A percentile compares a stretch with the other conserved stretches of the same genome.
Conservation (phyloP, 345 rosid genomes). For the Murraya koenigii region DNA sequence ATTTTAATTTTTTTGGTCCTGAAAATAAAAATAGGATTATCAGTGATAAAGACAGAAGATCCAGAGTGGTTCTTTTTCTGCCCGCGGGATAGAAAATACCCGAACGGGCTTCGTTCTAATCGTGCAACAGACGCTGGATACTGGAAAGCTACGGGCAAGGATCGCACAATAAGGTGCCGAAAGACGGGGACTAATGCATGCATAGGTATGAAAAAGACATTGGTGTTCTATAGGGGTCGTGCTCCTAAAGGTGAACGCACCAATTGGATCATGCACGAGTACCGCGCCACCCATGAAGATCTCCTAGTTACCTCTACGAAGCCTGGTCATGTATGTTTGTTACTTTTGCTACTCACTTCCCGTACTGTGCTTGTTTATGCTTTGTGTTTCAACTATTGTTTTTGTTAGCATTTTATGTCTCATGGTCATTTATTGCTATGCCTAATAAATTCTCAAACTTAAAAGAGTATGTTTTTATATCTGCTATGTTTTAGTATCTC, state of each 20-base stretch:
- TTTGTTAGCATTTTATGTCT: too few relatives aligned
- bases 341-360: neutral
- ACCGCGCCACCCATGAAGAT: constrained; percentile 67
- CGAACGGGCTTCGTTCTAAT: constrained; percentile 89
- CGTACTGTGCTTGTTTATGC: too few relatives aligned
- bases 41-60: constrained; percentile 83
- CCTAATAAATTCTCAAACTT: too few relatives aligned
- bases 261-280: constrained; percentile 94
- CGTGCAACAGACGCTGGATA: constrained; percentile 95
- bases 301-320: constrained; percentile 58
- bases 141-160: constrained; percentile 97
- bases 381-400: too few relatives aligned
- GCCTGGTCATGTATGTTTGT: constrained; percentile 65
- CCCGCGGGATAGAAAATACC: constrained; percentile 87
- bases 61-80: constrained; percentile 98
- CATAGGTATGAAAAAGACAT: constrained; percentile 95
- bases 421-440: too few relatives aligned
- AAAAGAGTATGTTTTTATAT: too few relatives aligned
- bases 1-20: too few relatives aligned
- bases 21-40: constrained; percentile 38
- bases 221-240: constrained; percentile 88
- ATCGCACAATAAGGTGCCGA: constrained; percentile 70
- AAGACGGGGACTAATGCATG: constrained; percentile 28
- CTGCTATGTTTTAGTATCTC: too few relatives aligned
- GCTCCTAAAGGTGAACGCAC: constrained; percentile 92